Evolutionary conservation across 768 basidiomycete species (phyloP), one percentile per base, ranked within the genome.

Genomic region (Auricularia sp.): DNA sequence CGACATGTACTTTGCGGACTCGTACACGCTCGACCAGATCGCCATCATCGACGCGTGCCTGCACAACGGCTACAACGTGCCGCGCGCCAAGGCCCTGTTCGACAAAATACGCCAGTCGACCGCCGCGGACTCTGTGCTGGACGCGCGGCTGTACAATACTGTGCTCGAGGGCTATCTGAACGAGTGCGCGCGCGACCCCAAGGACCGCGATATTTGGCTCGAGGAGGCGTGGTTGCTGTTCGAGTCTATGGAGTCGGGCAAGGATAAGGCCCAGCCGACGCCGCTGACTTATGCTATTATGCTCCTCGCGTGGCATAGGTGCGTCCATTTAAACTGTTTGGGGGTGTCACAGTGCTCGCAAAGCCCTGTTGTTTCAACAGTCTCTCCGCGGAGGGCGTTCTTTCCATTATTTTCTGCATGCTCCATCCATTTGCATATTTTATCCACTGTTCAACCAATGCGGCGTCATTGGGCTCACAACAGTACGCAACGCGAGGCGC

Each of bases 21-120:
- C 90, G 0, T 72, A 76, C 0, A 84, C 87, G 0, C 83, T 86
- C 56, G 90, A 93, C 72, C 78, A 83, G 63, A 72, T 91, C 11
- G 85, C 89, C 0, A 82, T 95, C 67, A 89, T 95, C 75, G 86
- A 90, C 68, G 90, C 91, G 3, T 95, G 93, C 71, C 75, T 95
- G 12, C 81, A 87, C 72, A 83, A 88, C 67, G 71, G 84, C 2
- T 85, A 87, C 72, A 90, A 93, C 71, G 84, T 93, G 0, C 78
- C 81, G 0, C 87, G 93, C 4, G 93, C 93, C 6, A 84, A 84
- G 67, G 76, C 78, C 43, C 82, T 95, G 29, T 93, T 94, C 67
- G 82, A 84, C 59, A 78, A 80, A 8, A 73, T 94, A 43, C 82
- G 87, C 5, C 67, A 66, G 23, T 70, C 73, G 8, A 67, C 66